A percentile compares a stretch with the other conserved stretches of the same genome.
Evolutionary conservation across 108 stramenopile genomes (phyloP).

Genomic region (Nitzschia inconspicua): DNA sequence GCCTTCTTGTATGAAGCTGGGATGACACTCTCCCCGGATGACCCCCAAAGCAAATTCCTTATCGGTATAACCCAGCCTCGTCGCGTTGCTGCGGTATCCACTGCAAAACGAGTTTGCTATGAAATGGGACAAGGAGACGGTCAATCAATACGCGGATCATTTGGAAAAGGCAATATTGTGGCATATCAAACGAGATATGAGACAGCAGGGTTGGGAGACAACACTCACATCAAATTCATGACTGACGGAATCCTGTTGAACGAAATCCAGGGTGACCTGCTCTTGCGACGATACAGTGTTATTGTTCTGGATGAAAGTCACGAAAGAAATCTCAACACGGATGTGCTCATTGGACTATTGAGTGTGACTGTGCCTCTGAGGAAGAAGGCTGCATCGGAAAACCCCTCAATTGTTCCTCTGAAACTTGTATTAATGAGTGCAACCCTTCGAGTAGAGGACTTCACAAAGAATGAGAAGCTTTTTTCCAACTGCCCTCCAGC

Average conservation of each 20-base stretch:
- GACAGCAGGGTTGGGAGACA: slow-evolving; percentile 68
- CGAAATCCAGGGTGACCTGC: slow-evolving; percentile 90
- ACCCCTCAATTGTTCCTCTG: slow-evolving; percentile 66
- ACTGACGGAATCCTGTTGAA: slow-evolving; percentile 97
- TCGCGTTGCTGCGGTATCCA: slow-evolving; percentile 95
- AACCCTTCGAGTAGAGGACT: slow-evolving; percentile 95
- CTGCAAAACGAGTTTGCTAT: slow-evolving; percentile 92
- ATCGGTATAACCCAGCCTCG: slow-evolving; percentile 93
- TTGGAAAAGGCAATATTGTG: slow-evolving; percentile 71
- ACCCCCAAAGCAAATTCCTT: slow-evolving; percentile 29
- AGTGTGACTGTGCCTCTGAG: slow-evolving; percentile 84
- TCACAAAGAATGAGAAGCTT: slow-evolving; percentile 78
- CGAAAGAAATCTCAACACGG: slow-evolving; percentile 93
- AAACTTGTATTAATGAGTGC: slow-evolving; percentile 98
- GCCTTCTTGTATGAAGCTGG: slow-evolving; percentile 97
- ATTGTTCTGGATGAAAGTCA: slow-evolving; percentile 88
- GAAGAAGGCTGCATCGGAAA: slow-evolving; percentile 65
- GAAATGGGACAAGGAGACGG: slow-evolving; percentile 91
- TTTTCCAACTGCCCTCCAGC: slow-evolving; percentile 65
- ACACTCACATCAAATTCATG: slow-evolving; percentile 94
- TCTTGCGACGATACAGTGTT: slow-evolving; percentile 89
- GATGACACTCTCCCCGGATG: slow-evolving; percentile 38
- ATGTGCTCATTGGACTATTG: slow-evolving; percentile 94
- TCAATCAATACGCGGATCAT: slow-evolving; percentile 43
- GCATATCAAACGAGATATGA: slow-evolving; percentile 96